Base-by-base conservation (phyloP, 306 rosid genomes). In the Begonia loranthoides region DNA sequence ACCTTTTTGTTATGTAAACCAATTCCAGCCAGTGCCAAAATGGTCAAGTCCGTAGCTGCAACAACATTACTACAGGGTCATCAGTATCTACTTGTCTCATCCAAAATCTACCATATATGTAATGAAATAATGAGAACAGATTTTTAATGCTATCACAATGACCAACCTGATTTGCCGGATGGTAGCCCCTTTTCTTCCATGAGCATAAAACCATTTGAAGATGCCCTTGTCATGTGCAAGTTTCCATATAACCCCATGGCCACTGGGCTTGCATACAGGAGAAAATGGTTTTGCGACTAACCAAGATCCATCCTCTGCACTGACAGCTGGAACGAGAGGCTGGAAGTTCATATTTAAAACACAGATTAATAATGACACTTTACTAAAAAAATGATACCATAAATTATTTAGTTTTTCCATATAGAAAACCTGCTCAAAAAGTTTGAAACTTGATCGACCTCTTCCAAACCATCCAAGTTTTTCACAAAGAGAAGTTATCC, bases 191-290 rank as follows among this genome's bases (percentile, higher is more conserved):
- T 80, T 83, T 71, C 96, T 79, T 72, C 96, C 93, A 51, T 83
- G 87, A 51, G 51, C 62, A 67, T 65, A 76, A 82, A 90, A 90
- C 96, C 94, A 90, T 60, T 80, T 75, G 64, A 86, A 90, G 65
- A 90, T 60, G 59, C 99, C 99, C 62, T 74, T 86, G 58, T 90
- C 96, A 56, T 76, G 67, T 24, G 96, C 94, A 72, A 90, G 95
- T 70, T 86, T 90, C 99, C 96, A 90, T 69, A 90, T 78, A 50
- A 80, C 96, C 62, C 96, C 94, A 61, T 86, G 99, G 59, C 99
- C 99, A 69, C 99, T 79, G 45, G 99, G 99, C 78, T 90, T 90
- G 78, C 94, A 72, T 64, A 90, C 52, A 22, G 87, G 94, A 50
- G 64, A 62, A 66, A 86, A 86, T 15, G 92, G 77, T 69, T 80